Percentiles rank a stretch among this genome's conserved stretches.
phyloP scores from a whole-genome alignment of 2,329 filamentous ascomycete genomes.

The Metarhizium brunneum region DNA sequence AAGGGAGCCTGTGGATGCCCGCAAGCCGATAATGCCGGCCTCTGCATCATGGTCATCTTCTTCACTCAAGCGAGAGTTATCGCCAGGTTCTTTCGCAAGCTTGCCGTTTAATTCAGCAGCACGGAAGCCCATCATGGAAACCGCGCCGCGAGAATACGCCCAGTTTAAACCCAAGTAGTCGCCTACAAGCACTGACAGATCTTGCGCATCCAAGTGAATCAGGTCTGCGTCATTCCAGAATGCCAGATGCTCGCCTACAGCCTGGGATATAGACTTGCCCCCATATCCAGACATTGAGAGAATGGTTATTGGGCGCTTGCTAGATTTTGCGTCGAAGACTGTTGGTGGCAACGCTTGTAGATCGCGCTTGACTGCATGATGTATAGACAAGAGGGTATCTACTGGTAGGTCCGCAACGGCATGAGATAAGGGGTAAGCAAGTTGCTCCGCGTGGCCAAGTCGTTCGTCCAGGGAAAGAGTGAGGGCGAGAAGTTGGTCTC shows the following conservation, averaged over 20 bases:
- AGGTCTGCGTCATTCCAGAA: constrained; percentile 54
- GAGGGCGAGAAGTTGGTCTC: constrained; percentile 19
- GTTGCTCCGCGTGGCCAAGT: constrained; percentile 19
- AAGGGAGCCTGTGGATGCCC: constrained; percentile 17
- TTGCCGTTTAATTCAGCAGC: constrained; percentile 46
- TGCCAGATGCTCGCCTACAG: constrained; percentile 55
- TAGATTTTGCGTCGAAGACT: constrained; percentile 20
- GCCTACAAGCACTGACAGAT: constrained; percentile 60
- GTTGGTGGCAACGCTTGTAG: constrained; percentile 17
- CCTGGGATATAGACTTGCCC: constrained; percentile 27
- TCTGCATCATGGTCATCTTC: constrained; percentile 28
- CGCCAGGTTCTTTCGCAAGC: constrained; percentile 36
- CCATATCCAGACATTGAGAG: constrained; percentile 28
- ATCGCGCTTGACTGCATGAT: constrained; percentile 19
- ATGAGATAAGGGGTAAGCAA: constrained; percentile 24
- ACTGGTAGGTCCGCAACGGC: constrained; percentile 24
- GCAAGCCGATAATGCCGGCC: constrained; percentile 19
- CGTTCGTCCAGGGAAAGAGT: constrained; percentile 17
- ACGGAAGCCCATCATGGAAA: constrained; percentile 48
- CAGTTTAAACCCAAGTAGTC: constrained; percentile 58
- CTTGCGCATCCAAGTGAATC: constrained; percentile 57
- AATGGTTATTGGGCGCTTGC: constrained; percentile 29
- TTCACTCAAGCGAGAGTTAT: constrained; percentile 17
- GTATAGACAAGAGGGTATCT: constrained; percentile 22
- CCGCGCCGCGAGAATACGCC: constrained; percentile 34